These are phyloP conservation scores for Apophysomyces trapeziformis DNA, from an alignment of 371 early-diverging fungal species.

Conservation along the genomic window DNA sequence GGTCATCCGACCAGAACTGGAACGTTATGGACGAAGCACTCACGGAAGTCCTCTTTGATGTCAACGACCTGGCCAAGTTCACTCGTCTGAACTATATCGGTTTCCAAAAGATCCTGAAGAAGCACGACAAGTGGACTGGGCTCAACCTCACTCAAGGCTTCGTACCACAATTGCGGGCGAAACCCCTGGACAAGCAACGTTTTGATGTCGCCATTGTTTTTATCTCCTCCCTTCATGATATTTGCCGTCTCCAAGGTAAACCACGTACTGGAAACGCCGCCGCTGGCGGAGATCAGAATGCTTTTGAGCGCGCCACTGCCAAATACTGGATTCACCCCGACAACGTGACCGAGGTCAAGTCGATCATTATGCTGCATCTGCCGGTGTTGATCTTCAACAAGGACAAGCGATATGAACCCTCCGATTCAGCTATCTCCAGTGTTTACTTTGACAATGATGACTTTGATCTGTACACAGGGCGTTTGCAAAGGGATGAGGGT, in stretches of 20 bases:
- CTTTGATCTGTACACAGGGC: constrained; percentile 88
- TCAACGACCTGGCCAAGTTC: constrained; percentile 91
- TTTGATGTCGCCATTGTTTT: constrained; percentile 90
- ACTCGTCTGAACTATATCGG: constrained; percentile 94
- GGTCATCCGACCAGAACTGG: constrained; percentile 61
- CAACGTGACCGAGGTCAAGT: constrained; percentile 92
- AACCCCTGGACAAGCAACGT: constrained; percentile 87
- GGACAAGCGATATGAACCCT: constrained; percentile 37
- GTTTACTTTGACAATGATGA: constrained; percentile 93
- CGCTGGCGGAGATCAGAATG: constrained; percentile 69
- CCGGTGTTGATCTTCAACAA: constrained; percentile 82
- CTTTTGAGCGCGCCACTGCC: constrained; percentile 90
- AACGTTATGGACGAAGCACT: constrained; percentile 77
- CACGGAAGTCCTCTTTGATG: constrained; percentile 81
- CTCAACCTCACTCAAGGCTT: constrained; percentile 56
- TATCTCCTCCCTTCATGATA: constrained; percentile 88
- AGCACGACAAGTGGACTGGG: constrained; percentile 86
- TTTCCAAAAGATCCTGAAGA: constrained; percentile 95
- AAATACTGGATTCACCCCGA: constrained; percentile 99
- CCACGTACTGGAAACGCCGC: constrained; percentile 46
- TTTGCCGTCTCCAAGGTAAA: constrained; percentile 81
- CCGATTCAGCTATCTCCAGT: constrained; percentile 78
- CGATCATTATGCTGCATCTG: constrained; percentile 87
- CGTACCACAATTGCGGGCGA: constrained; percentile 78
- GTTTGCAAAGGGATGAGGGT: constrained; percentile 87